Evolutionary conservation across 1,284 basidiomycete genomes (phyloP).

Genomic region (Anthracocystis setariae): DNA sequence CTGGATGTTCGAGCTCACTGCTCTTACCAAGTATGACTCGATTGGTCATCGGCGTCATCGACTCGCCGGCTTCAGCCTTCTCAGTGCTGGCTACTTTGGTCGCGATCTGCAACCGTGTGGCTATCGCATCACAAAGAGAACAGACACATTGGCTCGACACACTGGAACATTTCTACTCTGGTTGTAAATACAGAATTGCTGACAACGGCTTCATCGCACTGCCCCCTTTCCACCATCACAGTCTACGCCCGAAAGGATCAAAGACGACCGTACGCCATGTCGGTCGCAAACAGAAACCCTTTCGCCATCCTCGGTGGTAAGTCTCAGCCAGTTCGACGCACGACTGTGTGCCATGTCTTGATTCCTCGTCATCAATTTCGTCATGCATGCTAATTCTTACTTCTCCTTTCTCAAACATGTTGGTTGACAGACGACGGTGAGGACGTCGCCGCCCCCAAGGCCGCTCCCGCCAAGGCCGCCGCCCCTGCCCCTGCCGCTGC

Average conservation of each 20-base stretch:
- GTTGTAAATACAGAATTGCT: conserved; percentile 6
- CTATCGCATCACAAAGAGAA: too few species aligned
- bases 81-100: too few species aligned
- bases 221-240: conserved; percentile 8
- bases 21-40: too few species aligned
- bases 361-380: too few species aligned
- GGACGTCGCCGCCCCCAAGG: conserved; percentile 47
- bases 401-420: not conserved
- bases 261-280: conserved; percentile 64
- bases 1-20: too few species aligned
- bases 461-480: conserved; percentile 60
- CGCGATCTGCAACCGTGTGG: too few species aligned
- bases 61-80: too few species aligned
- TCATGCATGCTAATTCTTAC: conserved; percentile 6
- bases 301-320: conserved; percentile 66
- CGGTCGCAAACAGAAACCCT: conserved; percentile 67
- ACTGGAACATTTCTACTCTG: too few species aligned
- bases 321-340: conserved; percentile 11
- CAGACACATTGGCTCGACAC: too few species aligned
- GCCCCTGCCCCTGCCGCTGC: conserved; percentile 53
- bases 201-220: conserved; percentile 5
- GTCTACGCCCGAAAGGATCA: conserved; percentile 44
- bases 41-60: too few species aligned
- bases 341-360: too few species aligned
- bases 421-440: conserved; percentile 54